These are phyloP conservation scores for Cenchrus americanus DNA, from an alignment of 176 grass and related monocot species.

Conservation along the genomic window DNA sequence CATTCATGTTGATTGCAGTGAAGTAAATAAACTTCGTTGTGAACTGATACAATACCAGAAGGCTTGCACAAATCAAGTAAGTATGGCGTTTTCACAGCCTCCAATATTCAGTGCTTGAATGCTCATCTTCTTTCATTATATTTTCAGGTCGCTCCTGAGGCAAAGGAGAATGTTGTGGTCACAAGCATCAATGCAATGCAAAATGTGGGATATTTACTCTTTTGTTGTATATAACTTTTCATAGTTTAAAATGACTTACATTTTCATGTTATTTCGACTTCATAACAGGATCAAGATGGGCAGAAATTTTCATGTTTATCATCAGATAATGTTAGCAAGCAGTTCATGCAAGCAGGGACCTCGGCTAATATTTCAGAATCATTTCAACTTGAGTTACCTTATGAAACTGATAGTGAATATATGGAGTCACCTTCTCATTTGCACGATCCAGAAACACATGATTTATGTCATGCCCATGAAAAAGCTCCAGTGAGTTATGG, in stretches of 20 bases:
- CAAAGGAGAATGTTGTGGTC: constrained; percentile 17
- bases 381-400: constrained; percentile 45
- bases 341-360: constrained; percentile 32
- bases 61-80: constrained; percentile 36
- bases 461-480: constrained; percentile 27
- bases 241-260: constrained; percentile 20
- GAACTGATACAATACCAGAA: constrained; percentile 61
- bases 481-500: constrained; percentile 9
- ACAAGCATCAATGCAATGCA: constrained; percentile 15
- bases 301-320: constrained; percentile 35
- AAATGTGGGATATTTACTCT: constrained; percentile 38
- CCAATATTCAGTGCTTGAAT: constrained; percentile 13
- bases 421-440: constrained; percentile 38
- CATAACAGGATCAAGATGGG: constrained; percentile 35
- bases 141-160: constrained; percentile 40
- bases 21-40: constrained; percentile 61
- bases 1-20: constrained; percentile 45
- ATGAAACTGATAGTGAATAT: constrained; percentile 47
- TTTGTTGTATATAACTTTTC: not conserved
- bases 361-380: constrained; percentile 41
- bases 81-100: constrained; percentile 3
- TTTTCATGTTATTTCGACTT: constrained; percentile 36
- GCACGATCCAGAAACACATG: constrained; percentile 28
- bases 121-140: constrained; percentile 24
- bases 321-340: constrained; percentile 24